Conservation (phyloP, 1,139 yeast genomes). For the Torulaspora globosa region DNA sequence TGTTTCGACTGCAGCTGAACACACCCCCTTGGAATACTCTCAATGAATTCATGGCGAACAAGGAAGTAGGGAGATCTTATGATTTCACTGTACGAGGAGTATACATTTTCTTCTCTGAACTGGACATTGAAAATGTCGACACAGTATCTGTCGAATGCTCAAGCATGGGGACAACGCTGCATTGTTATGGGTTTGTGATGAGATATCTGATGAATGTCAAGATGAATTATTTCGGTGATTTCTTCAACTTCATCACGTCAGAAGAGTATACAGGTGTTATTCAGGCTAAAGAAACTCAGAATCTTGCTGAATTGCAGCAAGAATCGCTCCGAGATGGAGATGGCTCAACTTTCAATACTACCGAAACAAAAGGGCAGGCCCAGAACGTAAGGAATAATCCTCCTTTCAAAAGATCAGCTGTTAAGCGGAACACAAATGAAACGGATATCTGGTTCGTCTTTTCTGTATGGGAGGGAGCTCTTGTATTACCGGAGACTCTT, state of each 20-base stretch:
- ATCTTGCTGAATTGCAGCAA: conserved; percentile 2
- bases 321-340: conserved; percentile 8
- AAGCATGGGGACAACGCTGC: conserved; percentile 64
- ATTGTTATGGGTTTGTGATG: conserved; percentile 74
- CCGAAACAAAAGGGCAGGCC: conserved; percentile 5
- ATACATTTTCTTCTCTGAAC: conserved; percentile 55
- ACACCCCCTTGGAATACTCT: conserved; percentile 93
- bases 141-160: conserved; percentile 60
- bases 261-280: conserved; percentile 59
- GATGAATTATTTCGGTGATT: conserved; percentile 88
- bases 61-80: conserved; percentile 62
- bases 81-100: conserved; percentile 62
- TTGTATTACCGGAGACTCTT: conserved; percentile 67
- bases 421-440: conserved; percentile 61
- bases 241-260: conserved; percentile 74
- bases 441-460: conserved; percentile 71
- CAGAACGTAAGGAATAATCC: conserved; percentile 8
- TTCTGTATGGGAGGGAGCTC: conserved; percentile 62
- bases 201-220: conserved; percentile 72
- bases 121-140: conserved; percentile 66
- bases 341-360: conserved; percentile 1
- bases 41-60: conserved; percentile 60
- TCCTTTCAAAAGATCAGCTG: conserved; percentile 30
- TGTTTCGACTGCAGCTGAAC: conserved; percentile 58
- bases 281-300: conserved; percentile 15